A percentile compares a stretch with the other conserved stretches of the same genome.
These are phyloP conservation scores for Daldinia vernicosa DNA, from an alignment of 495 filamentous ascomycete genomes.

Conservation along the genomic window DNA sequence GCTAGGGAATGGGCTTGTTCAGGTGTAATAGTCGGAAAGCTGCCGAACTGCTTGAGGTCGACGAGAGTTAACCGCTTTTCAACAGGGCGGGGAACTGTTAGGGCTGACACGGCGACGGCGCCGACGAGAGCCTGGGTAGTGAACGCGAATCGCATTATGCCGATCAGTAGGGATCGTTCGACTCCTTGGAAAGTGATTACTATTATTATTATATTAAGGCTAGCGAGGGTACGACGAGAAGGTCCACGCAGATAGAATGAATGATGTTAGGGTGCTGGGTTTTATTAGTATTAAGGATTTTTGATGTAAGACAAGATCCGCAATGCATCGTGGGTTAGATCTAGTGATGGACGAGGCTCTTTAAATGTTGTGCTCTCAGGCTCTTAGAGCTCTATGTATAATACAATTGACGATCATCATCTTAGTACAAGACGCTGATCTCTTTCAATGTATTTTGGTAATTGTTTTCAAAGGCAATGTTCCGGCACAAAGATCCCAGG, in stretches of 20 bases:
- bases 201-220: conserved; percentile 28
- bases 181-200: conserved; percentile 6
- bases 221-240: conserved; percentile 9
- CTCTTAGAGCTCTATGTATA: conserved; percentile 11
- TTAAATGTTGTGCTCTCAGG: conserved; percentile 13
- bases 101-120: conserved; percentile 43
- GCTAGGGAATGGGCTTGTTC: conserved; percentile 34
- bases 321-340: conserved; percentile 19
- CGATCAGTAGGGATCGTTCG: conserved; percentile 26
- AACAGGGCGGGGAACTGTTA: conserved; percentile 27
- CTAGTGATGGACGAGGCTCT: conserved; percentile 2
- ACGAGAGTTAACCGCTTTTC: conserved; percentile 38
- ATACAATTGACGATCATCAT: conserved; percentile 41
- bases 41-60: conserved; percentile 40
- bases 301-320: not conserved
- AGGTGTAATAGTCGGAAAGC: conserved; percentile 41
- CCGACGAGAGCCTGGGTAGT: conserved; percentile 42
- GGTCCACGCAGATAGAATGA: conserved; percentile 11
- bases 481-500: conserved; percentile 27
- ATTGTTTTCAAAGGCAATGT: conserved; percentile 27
- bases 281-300: conserved; percentile 20
- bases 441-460: conserved; percentile 15
- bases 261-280: conserved; percentile 1
- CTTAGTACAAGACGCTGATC: conserved; percentile 32
- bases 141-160: conserved; percentile 42